These are phyloP conservation scores for Dryadomyces sulphureus DNA, from an alignment of 2,329 filamentous ascomycete species.

Conservation along the genomic window DNA sequence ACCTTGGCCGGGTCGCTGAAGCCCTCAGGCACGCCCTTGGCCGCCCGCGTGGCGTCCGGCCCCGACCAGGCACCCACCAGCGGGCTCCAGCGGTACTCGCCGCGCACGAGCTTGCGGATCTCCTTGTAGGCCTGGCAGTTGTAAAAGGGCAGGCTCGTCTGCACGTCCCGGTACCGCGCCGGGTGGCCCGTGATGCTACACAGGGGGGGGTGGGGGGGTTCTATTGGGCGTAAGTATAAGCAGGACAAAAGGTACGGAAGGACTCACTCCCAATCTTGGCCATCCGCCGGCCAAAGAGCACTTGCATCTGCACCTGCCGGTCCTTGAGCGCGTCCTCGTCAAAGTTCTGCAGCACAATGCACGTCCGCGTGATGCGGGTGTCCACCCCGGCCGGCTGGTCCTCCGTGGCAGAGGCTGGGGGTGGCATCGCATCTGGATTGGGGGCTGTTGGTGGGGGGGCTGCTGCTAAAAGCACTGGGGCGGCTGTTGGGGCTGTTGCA, in stretches of 20 bases:
- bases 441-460: background rate
- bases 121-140: slow-evolving; percentile 70
- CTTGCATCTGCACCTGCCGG: slow-evolving; percentile 40
- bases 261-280: slow-evolving; percentile 37
- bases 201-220: slow-evolving; percentile 35
- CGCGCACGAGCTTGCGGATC: slow-evolving; percentile 57
- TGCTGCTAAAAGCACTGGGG: background rate
- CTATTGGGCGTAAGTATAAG: slow-evolving; percentile 15
- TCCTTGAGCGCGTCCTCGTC: slow-evolving; percentile 40
- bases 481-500: background rate
- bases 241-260: background rate
- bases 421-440: too few relatives aligned
- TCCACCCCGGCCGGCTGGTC: slow-evolving; percentile 19
- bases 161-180: slow-evolving; percentile 72
- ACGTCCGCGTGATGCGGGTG: slow-evolving; percentile 39
- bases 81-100: slow-evolving; percentile 70
- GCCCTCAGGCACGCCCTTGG: slow-evolving; percentile 63
- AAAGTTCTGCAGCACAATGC: slow-evolving; percentile 46
- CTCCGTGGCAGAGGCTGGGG: slow-evolving; percentile 6
- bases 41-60: slow-evolving; percentile 39
- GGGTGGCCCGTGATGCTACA: slow-evolving; percentile 75
- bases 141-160: slow-evolving; percentile 68
- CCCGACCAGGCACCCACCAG: slow-evolving; percentile 77
- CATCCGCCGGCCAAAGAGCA: slow-evolving; percentile 46
- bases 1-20: slow-evolving; percentile 33